Percentiles rank a stretch among this genome's conserved stretches.
These are phyloP conservation scores for Pseudopyrenochaeta lycopersici DNA, from an alignment of 2,329 filamentous ascomycete species.

Conservation along the genomic window DNA sequence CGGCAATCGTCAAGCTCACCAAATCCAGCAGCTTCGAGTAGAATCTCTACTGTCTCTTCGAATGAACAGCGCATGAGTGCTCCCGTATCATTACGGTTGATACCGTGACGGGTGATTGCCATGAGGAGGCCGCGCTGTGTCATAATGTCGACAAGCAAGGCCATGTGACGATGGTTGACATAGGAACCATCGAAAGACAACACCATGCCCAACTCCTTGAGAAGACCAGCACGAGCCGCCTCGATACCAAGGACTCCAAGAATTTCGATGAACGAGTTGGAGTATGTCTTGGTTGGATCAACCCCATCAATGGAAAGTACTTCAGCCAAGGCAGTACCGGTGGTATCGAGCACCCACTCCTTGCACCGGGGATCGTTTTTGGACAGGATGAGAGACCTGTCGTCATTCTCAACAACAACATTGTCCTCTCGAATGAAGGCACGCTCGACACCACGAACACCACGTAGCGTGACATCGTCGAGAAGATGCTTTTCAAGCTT, in stretches of 20 bases:
- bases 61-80: constrained; percentile 99
- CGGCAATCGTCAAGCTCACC: constrained; percentile 98
- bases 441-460: constrained; percentile 86
- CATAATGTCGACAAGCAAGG: constrained; percentile 96
- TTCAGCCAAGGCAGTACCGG: constrained; percentile 83
- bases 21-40: constrained; percentile 91
- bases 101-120: constrained; percentile 96
- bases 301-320: constrained; percentile 90
- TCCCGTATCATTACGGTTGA: constrained; percentile 97
- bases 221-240: constrained; percentile 84
- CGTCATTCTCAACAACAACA: constrained; percentile 66
- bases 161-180: constrained; percentile 97
- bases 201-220: constrained; percentile 89
- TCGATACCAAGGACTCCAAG: constrained; percentile 97
- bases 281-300: constrained; percentile 84
- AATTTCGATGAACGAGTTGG: constrained; percentile 95
- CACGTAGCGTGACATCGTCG: constrained; percentile 88
- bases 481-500: constrained; percentile 88
- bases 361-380: constrained; percentile 80
- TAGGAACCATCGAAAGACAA: constrained; percentile 99
- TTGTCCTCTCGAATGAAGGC: constrained; percentile 79
- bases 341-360: constrained; percentile 97
- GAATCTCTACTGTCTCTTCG: constrained; percentile 98
- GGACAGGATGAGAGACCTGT: constrained; percentile 77
- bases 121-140: constrained; percentile 93